Conservation (phyloP, 306 rosid genomes). For the Purshia tridentata region DNA sequence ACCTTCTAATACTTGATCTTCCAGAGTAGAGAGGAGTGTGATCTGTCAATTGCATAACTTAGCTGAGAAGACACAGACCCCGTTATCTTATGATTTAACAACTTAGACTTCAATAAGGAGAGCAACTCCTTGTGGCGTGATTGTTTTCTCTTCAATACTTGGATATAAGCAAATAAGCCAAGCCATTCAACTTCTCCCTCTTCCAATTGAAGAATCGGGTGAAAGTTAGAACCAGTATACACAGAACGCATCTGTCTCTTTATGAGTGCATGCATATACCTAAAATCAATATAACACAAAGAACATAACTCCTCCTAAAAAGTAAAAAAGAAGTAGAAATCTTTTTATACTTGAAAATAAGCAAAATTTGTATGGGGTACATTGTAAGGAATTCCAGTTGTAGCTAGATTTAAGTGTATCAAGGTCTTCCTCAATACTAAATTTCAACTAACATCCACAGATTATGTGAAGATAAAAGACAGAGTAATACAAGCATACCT, state of each 20-base stretch:
- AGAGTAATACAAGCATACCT: slow-evolving; percentile 44
- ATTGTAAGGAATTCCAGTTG: neutral
- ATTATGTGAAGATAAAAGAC: neutral
- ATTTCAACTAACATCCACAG: neutral
- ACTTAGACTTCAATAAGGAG: slow-evolving; percentile 44
- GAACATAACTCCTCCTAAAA: slow-evolving; percentile 1
- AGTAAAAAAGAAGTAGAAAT: neutral
- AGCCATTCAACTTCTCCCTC: slow-evolving; percentile 81
- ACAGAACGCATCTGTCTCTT: slow-evolving; percentile 60
- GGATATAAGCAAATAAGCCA: slow-evolving; percentile 68
- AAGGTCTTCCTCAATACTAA: neutral
- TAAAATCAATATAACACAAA: slow-evolving; percentile 33
- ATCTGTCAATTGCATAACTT: slow-evolving; percentile 53
- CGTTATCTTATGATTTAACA: slow-evolving; percentile 39
- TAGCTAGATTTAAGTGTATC: neutral
- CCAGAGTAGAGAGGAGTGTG: slow-evolving; percentile 76
- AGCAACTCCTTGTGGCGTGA: slow-evolving; percentile 59
- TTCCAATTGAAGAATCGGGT: slow-evolving; percentile 52
- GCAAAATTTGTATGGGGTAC: neutral
- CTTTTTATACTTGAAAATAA: neutral
- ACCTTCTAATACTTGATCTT: slow-evolving; percentile 57
- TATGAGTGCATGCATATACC: slow-evolving; percentile 63
- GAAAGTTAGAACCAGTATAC: slow-evolving; percentile 28
- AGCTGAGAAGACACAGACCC: slow-evolving; percentile 43
- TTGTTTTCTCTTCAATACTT: slow-evolving; percentile 66